Conservation (phyloP, 768 basidiomycete genomes). For the Boletus sensibilis region DNA sequence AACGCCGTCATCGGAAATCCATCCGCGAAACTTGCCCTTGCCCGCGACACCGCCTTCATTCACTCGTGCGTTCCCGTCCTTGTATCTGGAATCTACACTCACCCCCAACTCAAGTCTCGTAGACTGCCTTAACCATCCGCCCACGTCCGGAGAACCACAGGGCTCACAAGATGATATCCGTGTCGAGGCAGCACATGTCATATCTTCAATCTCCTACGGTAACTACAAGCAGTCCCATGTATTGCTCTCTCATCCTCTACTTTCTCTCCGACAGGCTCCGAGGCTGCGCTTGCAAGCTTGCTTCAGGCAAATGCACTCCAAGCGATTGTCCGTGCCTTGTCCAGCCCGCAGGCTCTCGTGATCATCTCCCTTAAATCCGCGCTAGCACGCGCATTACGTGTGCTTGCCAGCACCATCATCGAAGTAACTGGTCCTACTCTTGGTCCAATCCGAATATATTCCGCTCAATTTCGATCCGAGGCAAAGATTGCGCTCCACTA, state of each 20-base stretch:
- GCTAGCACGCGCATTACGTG: constrained; percentile 61
- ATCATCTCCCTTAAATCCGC: constrained; percentile 48
- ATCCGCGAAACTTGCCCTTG: constrained; percentile 60
- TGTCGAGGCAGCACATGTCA: constrained; percentile 71
- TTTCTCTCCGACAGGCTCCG: constrained; percentile 47
- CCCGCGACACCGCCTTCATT: constrained; percentile 56
- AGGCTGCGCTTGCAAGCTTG: constrained; percentile 55
- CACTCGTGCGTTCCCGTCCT: constrained; percentile 42
- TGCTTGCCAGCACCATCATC: constrained; percentile 56
- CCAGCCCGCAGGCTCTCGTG: constrained; percentile 38
- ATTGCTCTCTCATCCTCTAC: background rate
- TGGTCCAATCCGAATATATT: constrained; percentile 51
- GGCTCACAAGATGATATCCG: constrained; percentile 51
- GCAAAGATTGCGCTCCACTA: constrained; percentile 58
- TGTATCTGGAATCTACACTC: background rate
- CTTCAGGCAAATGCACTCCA: constrained; percentile 56
- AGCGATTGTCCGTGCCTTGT: constrained; percentile 62
- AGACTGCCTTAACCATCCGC: constrained; percentile 51
- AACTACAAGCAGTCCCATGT: background rate
- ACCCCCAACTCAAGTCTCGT: constrained; percentile 49
- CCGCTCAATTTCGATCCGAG: constrained; percentile 43
- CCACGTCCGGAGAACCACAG: constrained; percentile 32
- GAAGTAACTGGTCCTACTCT: constrained; percentile 69
- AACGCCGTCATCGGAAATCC: constrained; percentile 81
- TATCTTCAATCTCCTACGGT: constrained; percentile 75